Conservation (phyloP, 441 rosid species). For the Aleurites moluccanus region DNA sequence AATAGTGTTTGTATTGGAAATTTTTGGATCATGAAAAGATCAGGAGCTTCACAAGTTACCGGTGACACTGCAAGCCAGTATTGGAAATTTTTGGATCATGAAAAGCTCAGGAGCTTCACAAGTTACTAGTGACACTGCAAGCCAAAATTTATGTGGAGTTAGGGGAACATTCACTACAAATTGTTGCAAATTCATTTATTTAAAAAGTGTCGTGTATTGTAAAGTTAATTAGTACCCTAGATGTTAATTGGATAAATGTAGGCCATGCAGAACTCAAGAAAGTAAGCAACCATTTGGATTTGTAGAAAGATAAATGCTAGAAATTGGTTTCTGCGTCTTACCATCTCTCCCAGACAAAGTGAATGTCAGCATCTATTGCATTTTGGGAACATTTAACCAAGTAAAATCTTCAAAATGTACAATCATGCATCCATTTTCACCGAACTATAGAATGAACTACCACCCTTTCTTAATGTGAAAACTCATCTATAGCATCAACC, state of each 20-base stretch:
- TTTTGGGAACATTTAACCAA: not conserved
- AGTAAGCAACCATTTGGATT: not conserved
- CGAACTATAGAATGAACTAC: not conserved
- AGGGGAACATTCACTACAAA: not conserved
- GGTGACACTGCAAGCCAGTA: slow-evolving; percentile 2
- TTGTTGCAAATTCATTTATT: slow-evolving; percentile 6
- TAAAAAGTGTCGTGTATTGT: not conserved
- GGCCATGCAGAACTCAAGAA: not conserved
- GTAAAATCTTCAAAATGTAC: not conserved
- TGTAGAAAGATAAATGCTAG: not conserved
- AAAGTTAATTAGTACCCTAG: slow-evolving; percentile 8
- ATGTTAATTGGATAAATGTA: slow-evolving; percentile 7
- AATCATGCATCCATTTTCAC: not conserved
- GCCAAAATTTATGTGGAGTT: not conserved
- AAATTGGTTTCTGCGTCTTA: not conserved
- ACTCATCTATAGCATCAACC: not conserved
- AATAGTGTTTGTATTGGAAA: not conserved
- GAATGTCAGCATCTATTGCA: no score
- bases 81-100: not conserved
- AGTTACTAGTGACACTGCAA: not conserved
- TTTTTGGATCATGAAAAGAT: not conserved
- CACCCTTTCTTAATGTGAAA: no score
- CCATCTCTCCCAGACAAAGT: no score
- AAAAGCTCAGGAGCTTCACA: slow-evolving; percentile 6
- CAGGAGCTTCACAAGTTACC: not conserved